Evolutionary conservation across 2,329 filamentous ascomycete species (phyloP).

Genomic region (Aureobasidium sp.): DNA sequence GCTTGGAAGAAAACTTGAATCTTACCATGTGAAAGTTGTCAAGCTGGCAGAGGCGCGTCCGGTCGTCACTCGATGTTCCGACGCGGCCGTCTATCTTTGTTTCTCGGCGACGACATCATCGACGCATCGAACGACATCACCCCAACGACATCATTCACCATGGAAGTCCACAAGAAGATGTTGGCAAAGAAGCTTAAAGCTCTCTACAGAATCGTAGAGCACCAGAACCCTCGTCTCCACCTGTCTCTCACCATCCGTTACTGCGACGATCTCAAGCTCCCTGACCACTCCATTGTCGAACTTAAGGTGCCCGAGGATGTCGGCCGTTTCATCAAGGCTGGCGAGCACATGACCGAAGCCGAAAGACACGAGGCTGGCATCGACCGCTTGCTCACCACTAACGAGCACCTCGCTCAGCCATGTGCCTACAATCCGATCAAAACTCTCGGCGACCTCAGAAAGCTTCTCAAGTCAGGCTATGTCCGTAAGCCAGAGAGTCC

Average conservation of each 20-base stretch:
- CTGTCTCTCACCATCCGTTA: background rate
- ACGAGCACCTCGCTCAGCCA: background rate
- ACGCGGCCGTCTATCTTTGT: background rate
- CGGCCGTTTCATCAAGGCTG: background rate
- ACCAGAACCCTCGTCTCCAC: background rate
- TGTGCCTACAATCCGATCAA: background rate
- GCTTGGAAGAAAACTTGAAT: background rate
- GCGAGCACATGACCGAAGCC: background rate
- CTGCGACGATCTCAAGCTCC: background rate
- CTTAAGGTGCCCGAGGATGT: background rate
- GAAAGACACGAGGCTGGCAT: background rate
- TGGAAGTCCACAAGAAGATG: conserved; percentile 5
- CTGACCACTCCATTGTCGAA: background rate
- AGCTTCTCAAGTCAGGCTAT: background rate
- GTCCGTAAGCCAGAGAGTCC: background rate
- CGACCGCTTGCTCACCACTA: background rate
- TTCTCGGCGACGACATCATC: background rate
- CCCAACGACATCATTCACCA: background rate
- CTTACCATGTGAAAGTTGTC: background rate
- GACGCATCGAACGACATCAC: background rate
- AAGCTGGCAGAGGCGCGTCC: background rate
- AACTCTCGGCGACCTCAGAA: background rate
- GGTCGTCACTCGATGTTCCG: background rate
- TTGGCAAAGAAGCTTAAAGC: background rate
- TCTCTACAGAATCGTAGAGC: background rate